Evolutionary conservation across 2,329 filamentous ascomycete species (phyloP).

Genomic region (Monosporascus cannonballus): DNA sequence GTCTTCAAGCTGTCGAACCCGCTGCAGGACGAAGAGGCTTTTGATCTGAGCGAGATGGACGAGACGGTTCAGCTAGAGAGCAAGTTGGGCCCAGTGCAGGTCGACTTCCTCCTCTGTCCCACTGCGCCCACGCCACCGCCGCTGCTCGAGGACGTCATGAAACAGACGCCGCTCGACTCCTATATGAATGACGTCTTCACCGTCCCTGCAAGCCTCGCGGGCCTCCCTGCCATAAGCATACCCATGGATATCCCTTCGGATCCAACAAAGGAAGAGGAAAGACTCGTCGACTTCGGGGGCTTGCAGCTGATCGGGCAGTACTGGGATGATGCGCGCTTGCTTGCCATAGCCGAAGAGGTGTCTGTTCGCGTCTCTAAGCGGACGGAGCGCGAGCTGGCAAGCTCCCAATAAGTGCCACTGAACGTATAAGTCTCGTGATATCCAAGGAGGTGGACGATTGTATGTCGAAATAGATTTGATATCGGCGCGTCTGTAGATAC

Average conservation of each 20-base stretch:
- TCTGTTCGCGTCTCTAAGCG: constrained; percentile 15
- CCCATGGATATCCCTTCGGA: constrained; percentile 47
- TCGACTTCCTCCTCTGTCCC: constrained; percentile 84
- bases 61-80: constrained; percentile 45
- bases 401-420: not conserved
- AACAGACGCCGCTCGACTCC: constrained; percentile 57
- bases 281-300: constrained; percentile 42
- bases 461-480: not conserved
- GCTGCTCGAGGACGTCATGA: constrained; percentile 49
- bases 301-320: constrained; percentile 78
- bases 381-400: constrained; percentile 1
- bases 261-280: constrained; percentile 24
- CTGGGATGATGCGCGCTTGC: constrained; percentile 63
- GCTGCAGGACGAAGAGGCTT: constrained; percentile 48
- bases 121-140: constrained; percentile 78
- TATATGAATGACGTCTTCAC: constrained; percentile 97
- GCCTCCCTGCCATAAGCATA: constrained; percentile 81
- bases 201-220: constrained; percentile 87
- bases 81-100: constrained; percentile 54
- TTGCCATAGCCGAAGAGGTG: constrained; percentile 46
- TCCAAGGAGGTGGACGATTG: not conserved
- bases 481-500: constrained; percentile 1
- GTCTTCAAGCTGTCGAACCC: constrained; percentile 69
- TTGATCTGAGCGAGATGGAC: constrained; percentile 55
- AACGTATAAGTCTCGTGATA: too few species aligned